Conservation (phyloP, 2,329 filamentous ascomycete genomes). For the Colletotrichum coccodes region DNA sequence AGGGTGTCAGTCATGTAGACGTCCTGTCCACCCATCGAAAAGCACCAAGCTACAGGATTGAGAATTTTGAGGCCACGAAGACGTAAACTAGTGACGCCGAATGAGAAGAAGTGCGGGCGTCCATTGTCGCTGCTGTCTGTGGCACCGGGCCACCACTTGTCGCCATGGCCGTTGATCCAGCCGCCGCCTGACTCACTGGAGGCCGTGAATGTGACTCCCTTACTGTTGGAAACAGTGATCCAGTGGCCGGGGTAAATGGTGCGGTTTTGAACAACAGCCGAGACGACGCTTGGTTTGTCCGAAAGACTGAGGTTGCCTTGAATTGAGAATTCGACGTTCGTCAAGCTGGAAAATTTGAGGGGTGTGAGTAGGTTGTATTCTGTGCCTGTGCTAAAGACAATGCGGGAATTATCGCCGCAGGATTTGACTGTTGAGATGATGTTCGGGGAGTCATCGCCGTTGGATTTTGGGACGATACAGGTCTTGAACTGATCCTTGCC, state of each 20-base stretch:
- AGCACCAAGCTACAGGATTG: slow-evolving; percentile 20
- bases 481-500: slow-evolving; percentile 12
- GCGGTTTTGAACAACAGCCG: slow-evolving; percentile 8
- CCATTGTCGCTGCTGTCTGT: slow-evolving; percentile 10
- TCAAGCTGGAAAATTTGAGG: slow-evolving; percentile 4
- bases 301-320: slow-evolving; percentile 18
- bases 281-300: neutral
- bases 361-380: slow-evolving; percentile 14
- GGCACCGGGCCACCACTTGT: slow-evolving; percentile 20
- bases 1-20: slow-evolving; percentile 25
- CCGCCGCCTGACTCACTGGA: neutral
- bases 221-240: slow-evolving; percentile 22
- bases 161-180: slow-evolving; percentile 14
- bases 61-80: slow-evolving; percentile 11
- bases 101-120: slow-evolving; percentile 21
- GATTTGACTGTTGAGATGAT: slow-evolving; percentile 13
- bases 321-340: slow-evolving; percentile 20
- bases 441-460: slow-evolving; percentile 5
- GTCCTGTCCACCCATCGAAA: slow-evolving; percentile 14
- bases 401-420: slow-evolving; percentile 15
- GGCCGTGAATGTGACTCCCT: slow-evolving; percentile 14
- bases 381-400: slow-evolving; percentile 13
- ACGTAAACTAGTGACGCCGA: slow-evolving; percentile 1
- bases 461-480: slow-evolving; percentile 18
- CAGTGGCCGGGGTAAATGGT: slow-evolving; percentile 13